Evolutionary conservation across 164 flowering plant species (phyloP).

Genomic region (Platanus orientalis): DNA sequence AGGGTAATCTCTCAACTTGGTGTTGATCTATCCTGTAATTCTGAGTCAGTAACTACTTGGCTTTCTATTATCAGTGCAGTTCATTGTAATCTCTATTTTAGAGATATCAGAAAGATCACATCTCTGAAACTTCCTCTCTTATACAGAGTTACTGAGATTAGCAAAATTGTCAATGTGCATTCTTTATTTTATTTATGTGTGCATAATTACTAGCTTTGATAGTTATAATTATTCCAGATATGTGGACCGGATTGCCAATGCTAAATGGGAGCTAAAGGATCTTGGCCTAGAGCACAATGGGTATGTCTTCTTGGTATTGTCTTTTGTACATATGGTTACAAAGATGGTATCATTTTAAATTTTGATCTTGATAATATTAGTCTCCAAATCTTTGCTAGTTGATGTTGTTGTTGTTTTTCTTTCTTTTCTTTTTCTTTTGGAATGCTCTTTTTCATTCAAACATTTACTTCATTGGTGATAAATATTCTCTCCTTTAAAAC

Average conservation of each 20-base stretch:
- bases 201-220: constrained; percentile 10
- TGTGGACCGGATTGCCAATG: constrained; percentile 81
- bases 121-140: not conserved
- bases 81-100: not conserved
- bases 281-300: constrained; percentile 98
- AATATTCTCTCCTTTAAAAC: not conserved
- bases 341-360: not conserved
- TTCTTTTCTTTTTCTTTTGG: too few species aligned
- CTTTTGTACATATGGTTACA: not conserved
- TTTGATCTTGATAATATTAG: not conserved
- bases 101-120: not conserved
- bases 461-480: not conserved
- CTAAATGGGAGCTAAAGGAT: constrained; percentile 95
- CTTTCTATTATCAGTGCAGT: not conserved
- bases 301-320: constrained; percentile 32
- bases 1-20: too few species aligned
- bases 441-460: too few species aligned
- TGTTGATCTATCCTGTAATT: not conserved
- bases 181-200: not conserved
- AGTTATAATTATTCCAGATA: constrained; percentile 47
- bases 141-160: not conserved
- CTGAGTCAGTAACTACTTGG: too few species aligned
- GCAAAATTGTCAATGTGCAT: not conserved
- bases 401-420: too few species aligned
- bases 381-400: not conserved